These are phyloP conservation scores for Epichloe glyceriae DNA, from an alignment of 2,329 filamentous ascomycete genomes.

Conservation along the genomic window DNA sequence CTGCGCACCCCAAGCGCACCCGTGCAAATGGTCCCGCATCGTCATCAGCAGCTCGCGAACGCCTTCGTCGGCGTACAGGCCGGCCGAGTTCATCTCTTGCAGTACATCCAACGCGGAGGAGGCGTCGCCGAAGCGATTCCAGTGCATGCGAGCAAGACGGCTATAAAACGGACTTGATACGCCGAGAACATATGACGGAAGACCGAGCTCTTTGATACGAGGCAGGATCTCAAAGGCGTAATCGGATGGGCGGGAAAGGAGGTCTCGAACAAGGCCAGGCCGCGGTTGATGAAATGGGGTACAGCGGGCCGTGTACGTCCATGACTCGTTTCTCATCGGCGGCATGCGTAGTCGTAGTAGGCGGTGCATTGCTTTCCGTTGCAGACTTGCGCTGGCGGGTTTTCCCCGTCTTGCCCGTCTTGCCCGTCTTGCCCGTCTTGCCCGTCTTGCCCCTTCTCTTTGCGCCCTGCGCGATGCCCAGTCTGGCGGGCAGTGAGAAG, in stretches of 20 bases:
- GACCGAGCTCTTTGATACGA: slow-evolving; percentile 52
- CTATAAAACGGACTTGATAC: slow-evolving; percentile 59
- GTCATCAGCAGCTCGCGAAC: slow-evolving; percentile 14
- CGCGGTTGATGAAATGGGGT: slow-evolving; percentile 45
- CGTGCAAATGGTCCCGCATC: slow-evolving; percentile 22
- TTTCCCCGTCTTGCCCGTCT: slow-evolving; percentile 3
- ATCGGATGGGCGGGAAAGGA: slow-evolving; percentile 45
- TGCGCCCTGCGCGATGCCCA: slow-evolving; percentile 31
- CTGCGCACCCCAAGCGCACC: slow-evolving; percentile 23
- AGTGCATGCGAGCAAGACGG: slow-evolving; percentile 47
- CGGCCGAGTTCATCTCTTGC: slow-evolving; percentile 52
- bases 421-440: slow-evolving; percentile 3
- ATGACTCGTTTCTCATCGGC: slow-evolving; percentile 27
- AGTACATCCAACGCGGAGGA: slow-evolving; percentile 40
- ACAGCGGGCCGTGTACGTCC: slow-evolving; percentile 49
- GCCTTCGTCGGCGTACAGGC: slow-evolving; percentile 40
- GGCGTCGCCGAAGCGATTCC: slow-evolving; percentile 47
- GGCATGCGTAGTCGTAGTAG: neutral
- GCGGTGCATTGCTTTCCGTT: neutral
- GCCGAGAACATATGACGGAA: slow-evolving; percentile 59
- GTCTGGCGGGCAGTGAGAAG: slow-evolving; percentile 42
- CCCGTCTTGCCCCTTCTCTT: neutral
- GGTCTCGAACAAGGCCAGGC: slow-evolving; percentile 41
- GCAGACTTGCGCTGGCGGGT: neutral
- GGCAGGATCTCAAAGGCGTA: slow-evolving; percentile 51